A percentile compares a stretch with the other conserved stretches of the same genome.
Evolutionary conservation across 78 protist species (phyloP).

Genomic region (Dictyostelium firmibasis): DNA sequence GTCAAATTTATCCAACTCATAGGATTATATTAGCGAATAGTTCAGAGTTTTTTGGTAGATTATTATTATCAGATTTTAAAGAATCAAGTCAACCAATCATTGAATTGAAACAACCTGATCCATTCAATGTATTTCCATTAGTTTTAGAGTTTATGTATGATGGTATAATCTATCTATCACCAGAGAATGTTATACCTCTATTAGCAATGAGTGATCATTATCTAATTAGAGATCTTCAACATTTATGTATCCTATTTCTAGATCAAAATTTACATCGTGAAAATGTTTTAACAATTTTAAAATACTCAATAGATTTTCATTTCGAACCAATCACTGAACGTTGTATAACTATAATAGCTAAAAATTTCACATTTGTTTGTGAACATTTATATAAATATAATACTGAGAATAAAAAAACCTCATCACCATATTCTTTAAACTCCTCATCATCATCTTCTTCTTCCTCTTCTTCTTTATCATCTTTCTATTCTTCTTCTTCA

Average conservation of each 20-base stretch:
- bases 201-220: conserved; percentile 81
- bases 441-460: not conserved
- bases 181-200: conserved; percentile 74
- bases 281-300: conserved; percentile 53
- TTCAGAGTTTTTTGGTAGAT: conserved; percentile 49
- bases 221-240: conserved; percentile 32
- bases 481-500: not conserved
- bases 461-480: not conserved
- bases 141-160: conserved; percentile 81
- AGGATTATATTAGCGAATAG: conserved; percentile 70
- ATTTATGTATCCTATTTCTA: conserved; percentile 23
- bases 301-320: conserved; percentile 31
- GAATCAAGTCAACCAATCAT: conserved; percentile 38
- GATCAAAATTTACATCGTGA: conserved; percentile 47
- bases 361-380: conserved; percentile 78
- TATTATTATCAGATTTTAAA: conserved; percentile 49
- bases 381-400: not conserved
- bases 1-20: conserved; percentile 10
- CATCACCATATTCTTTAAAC: not conserved
- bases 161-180: conserved; percentile 60
- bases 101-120: conserved; percentile 53
- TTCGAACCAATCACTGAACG: conserved; percentile 50
- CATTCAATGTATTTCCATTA: conserved; percentile 46
- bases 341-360: conserved; percentile 51
- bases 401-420: not conserved